Conservation (phyloP, 495 filamentous ascomycete species). For the Aspergillus saccharolyticus region DNA sequence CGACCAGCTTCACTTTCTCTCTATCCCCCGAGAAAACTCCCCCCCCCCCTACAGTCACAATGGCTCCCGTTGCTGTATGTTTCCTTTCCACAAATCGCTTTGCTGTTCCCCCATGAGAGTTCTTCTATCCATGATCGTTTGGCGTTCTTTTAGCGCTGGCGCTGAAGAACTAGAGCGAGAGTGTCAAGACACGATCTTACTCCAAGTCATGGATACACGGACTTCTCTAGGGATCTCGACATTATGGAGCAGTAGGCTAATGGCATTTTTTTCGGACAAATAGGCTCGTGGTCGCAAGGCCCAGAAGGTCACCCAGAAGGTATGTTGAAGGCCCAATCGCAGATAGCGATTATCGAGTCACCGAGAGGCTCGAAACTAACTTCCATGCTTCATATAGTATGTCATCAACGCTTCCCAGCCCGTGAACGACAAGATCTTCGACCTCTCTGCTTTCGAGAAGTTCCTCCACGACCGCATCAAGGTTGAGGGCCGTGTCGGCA, state of each 20-base stretch:
- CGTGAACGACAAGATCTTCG: conserved; percentile 99
- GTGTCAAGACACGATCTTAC: no score
- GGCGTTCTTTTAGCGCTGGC: conserved; percentile 9
- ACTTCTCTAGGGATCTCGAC: conserved; percentile 27
- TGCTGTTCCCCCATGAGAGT: conserved; percentile 63
- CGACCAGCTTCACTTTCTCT: conserved; percentile 34
- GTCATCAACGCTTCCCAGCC: conserved; percentile 98
- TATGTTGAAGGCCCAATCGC: conserved; percentile 23
- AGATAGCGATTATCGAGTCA: conserved; percentile 4
- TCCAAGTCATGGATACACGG: conserved; percentile 16
- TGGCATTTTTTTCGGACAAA: conserved; percentile 22
- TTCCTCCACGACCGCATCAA: conserved; percentile 99
- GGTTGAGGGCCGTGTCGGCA: conserved; percentile 94
- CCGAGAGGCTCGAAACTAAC: conserved; percentile 13
- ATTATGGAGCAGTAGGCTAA: conserved; percentile 95
- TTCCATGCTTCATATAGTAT: conserved; percentile 54
- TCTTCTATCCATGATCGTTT: conserved; percentile 5
- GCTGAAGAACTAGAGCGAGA: neutral
- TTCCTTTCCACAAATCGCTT: conserved; percentile 63
- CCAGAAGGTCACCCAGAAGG: conserved; percentile 68
- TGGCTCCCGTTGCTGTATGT: conserved; percentile 68
- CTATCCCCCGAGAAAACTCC: conserved; percentile 20
- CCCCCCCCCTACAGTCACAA: conserved; percentile 34
- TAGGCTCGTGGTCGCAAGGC: conserved; percentile 55
- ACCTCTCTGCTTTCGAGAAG: conserved; percentile 97